Evolutionary conservation across 2,329 filamentous ascomycete species (phyloP).

Genomic region (Aspergillus fructus): DNA sequence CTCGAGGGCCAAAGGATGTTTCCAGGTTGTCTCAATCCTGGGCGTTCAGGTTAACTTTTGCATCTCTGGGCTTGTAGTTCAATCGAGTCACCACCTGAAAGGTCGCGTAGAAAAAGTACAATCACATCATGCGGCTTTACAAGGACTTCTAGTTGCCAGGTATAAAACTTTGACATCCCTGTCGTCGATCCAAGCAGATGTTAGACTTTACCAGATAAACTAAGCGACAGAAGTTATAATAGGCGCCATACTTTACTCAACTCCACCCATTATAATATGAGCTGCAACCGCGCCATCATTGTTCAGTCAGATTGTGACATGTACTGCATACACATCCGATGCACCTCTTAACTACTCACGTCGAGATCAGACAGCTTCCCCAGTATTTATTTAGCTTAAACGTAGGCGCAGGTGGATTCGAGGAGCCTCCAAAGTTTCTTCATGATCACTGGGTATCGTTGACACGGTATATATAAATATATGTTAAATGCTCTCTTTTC

Average conservation of each 20-base stretch:
- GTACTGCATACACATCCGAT: slow-evolving; percentile 2
- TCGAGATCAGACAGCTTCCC: no score
- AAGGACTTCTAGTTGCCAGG: neutral
- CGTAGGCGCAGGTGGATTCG: no score
- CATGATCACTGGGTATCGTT: neutral
- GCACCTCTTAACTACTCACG: no score
- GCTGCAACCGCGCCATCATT: neutral
- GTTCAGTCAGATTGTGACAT: slow-evolving; percentile 2
- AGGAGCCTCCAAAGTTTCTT: no score
- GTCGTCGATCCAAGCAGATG: neutral
- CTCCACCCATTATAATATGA: neutral
- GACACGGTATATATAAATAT: neutral
- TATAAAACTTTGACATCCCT: neutral
- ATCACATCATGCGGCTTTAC: neutral
- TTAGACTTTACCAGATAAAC: neutral
- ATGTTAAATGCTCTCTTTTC: slow-evolving; percentile 11
- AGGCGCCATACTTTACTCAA: neutral
- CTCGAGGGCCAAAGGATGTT: no score
- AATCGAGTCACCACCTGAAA: no score
- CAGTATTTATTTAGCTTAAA: no score
- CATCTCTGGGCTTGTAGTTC: no score
- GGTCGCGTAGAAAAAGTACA: no score
- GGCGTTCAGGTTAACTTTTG: no score
- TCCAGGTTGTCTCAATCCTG: neutral
- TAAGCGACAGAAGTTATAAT: neutral